A percentile compares a stretch with the other conserved stretches of the same genome.
Conservation (phyloP, 2,329 filamentous ascomycete genomes). For the Fusarium sp. region DNA sequence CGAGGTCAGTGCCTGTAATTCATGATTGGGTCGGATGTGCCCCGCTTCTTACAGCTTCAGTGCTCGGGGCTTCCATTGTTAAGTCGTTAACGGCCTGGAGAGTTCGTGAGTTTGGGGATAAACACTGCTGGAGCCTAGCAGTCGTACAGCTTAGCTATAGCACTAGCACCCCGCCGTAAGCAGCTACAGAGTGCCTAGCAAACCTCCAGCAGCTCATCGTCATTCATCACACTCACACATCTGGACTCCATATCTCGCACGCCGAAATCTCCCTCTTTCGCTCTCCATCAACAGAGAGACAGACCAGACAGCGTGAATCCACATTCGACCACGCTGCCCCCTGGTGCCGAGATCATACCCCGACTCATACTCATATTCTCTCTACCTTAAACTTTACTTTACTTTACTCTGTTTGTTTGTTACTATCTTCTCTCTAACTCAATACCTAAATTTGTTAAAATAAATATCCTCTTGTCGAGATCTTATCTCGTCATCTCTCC, state of each 20-base stretch:
- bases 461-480: constrained; percentile 23
- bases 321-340: constrained; percentile 33
- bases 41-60: constrained; percentile 29
- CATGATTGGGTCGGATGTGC: background rate
- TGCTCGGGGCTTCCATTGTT: constrained; percentile 7
- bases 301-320: constrained; percentile 27
- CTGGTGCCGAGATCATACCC: constrained; percentile 39
- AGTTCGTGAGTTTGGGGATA: background rate
- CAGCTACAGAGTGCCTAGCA: constrained; percentile 3
- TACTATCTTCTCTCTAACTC: constrained; percentile 12
- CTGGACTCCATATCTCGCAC: constrained; percentile 16
- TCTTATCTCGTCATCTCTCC: constrained; percentile 30
- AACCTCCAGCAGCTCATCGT: background rate
- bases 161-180: constrained; percentile 10
- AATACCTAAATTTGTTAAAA: constrained; percentile 4
- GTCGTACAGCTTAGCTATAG: constrained; percentile 3
- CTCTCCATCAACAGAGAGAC: constrained; percentile 20
- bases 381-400: constrained; percentile 4
- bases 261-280: constrained; percentile 32
- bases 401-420: constrained; percentile 1
- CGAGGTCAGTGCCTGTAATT: background rate
- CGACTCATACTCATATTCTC: constrained; percentile 27
- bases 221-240: constrained; percentile 10
- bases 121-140: constrained; percentile 23
- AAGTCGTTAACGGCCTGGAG: constrained; percentile 1